A percentile compares a stretch with the other conserved stretches of the same genome.
Evolutionary conservation across 1,139 yeast species (phyloP).

Genomic region (Diutina mesorugosa): DNA sequence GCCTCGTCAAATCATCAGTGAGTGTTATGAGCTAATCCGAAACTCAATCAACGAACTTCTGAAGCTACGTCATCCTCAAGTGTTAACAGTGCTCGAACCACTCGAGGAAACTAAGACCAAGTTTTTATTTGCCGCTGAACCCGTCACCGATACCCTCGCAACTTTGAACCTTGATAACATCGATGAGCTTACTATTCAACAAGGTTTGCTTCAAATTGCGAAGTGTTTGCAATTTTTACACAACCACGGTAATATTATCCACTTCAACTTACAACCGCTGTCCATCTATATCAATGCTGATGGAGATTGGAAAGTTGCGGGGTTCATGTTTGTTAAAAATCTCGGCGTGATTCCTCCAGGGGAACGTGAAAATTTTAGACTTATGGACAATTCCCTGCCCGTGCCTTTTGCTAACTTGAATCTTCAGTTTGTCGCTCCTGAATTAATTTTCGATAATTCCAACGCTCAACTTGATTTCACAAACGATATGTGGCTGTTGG

Average conservation of each 20-base stretch:
- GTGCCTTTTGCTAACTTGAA: constrained; percentile 70
- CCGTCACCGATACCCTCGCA: constrained; percentile 47
- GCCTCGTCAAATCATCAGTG: constrained; percentile 24
- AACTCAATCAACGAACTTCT: constrained; percentile 56
- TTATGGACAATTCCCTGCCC: constrained; percentile 59
- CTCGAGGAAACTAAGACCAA: constrained; percentile 75
- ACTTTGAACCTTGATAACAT: constrained; percentile 29
- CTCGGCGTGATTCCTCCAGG: constrained; percentile 31
- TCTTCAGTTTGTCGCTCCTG: constrained; percentile 62
- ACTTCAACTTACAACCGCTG: constrained; percentile 67
- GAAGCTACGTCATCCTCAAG: constrained; percentile 78
- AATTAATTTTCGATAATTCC: constrained; percentile 41
- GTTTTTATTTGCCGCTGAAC: constrained; percentile 76
- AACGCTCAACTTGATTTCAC: constrained; percentile 40
- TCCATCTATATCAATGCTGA: constrained; percentile 68
- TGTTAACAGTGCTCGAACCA: constrained; percentile 73
- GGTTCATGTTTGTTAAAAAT: constrained; percentile 55
- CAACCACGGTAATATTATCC: constrained; percentile 60
- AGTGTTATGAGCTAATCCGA: constrained; percentile 27
- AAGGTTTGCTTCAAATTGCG: constrained; percentile 70
- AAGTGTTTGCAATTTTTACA: constrained; percentile 78
- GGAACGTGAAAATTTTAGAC: constrained; percentile 40
- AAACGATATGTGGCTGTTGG: constrained; percentile 76
- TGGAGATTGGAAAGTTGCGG: constrained; percentile 90
- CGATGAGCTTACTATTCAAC: constrained; percentile 67